Evolutionary conservation across 2,329 filamentous ascomycete species (phyloP).

Genomic region (Alternaria gansuensis): DNA sequence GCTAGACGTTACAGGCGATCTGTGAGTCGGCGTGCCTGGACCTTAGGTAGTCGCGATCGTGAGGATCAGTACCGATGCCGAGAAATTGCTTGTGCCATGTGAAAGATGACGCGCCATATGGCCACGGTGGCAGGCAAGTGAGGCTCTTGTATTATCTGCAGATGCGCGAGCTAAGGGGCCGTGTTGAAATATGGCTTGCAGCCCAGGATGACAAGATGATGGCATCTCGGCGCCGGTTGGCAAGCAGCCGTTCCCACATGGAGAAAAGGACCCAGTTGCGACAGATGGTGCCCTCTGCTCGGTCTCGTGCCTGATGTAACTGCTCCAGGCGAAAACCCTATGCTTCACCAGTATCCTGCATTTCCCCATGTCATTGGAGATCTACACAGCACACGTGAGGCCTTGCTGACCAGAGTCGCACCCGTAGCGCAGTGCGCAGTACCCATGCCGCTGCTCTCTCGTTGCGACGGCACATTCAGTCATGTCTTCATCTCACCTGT

Average conservation of each 20-base stretch:
- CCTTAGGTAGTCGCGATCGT: neutral
- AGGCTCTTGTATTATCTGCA: constrained; percentile 24
- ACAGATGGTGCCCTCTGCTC: constrained; percentile 12
- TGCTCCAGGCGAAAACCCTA: constrained; percentile 7
- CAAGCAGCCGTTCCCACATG: neutral
- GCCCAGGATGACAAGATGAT: constrained; percentile 5
- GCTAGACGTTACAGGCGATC: constrained; percentile 7
- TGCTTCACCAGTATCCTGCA: constrained; percentile 32
- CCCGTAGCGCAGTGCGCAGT: constrained; percentile 20
- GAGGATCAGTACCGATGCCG: constrained; percentile 1
- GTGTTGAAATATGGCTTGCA: constrained; percentile 4
- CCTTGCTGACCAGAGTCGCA: constrained; percentile 24
- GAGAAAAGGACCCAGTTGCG: neutral
- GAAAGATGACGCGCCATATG: constrained; percentile 11
- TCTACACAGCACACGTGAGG: constrained; percentile 14
- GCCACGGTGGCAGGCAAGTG: constrained; percentile 18
- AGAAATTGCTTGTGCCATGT: constrained; percentile 8
- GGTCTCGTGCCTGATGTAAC: constrained; percentile 23
- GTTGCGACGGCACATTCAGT: constrained; percentile 16
- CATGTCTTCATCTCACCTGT: constrained; percentile 19
- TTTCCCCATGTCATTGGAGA: constrained; percentile 11
- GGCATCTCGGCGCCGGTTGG: constrained; percentile 5
- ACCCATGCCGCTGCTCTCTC: constrained; percentile 5
- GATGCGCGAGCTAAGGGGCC: constrained; percentile 1
- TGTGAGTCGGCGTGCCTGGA: constrained; percentile 9